These are phyloP conservation scores for Fistulifera pelliculosa DNA, from an alignment of 108 stramenopile genomes.

Conservation along the genomic window DNA sequence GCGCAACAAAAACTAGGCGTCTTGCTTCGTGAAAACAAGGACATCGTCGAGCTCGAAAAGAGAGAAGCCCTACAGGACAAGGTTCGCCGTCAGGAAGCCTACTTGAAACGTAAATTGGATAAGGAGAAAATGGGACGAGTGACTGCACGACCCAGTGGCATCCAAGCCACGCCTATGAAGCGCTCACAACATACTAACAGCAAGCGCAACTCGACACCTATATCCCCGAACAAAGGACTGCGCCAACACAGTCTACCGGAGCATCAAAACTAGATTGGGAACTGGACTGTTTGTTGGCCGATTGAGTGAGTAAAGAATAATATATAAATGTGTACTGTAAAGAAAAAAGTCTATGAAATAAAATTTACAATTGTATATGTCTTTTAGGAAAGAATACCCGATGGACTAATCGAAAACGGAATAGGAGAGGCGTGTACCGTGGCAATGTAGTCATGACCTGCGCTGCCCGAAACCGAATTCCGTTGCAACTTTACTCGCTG, in stretches of 20 bases:
- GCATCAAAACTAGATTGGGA: neutral
- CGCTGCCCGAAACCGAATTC: neutral
- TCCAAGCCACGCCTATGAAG: neutral
- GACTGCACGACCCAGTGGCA: neutral
- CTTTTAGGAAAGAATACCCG: conserved; percentile 2
- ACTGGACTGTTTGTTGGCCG: conserved; percentile 2
- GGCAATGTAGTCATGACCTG: conserved; percentile 2
- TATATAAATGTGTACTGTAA: too few species aligned
- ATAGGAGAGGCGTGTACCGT: neutral
- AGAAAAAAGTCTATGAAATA: too few species aligned
- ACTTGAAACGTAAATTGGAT: conserved; percentile 33
- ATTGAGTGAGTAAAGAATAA: neutral
- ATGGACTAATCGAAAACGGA: conserved; percentile 1
- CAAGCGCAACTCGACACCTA: neutral
- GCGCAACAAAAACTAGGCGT: neutral
- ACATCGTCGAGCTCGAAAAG: conserved; percentile 28
- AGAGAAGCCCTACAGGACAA: conserved; percentile 45
- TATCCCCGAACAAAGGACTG: neutral
- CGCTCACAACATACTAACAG: neutral
- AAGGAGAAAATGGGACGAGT: conserved; percentile 28
- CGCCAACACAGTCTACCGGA: neutral
- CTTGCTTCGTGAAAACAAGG: conserved; percentile 5
- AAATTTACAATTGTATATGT: neutral
- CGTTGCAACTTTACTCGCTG: conserved; percentile 1
- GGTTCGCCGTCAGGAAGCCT: conserved; percentile 41